phyloP scores from a whole-genome alignment of 208 protist species.

The Crithidia brevicula region DNA sequence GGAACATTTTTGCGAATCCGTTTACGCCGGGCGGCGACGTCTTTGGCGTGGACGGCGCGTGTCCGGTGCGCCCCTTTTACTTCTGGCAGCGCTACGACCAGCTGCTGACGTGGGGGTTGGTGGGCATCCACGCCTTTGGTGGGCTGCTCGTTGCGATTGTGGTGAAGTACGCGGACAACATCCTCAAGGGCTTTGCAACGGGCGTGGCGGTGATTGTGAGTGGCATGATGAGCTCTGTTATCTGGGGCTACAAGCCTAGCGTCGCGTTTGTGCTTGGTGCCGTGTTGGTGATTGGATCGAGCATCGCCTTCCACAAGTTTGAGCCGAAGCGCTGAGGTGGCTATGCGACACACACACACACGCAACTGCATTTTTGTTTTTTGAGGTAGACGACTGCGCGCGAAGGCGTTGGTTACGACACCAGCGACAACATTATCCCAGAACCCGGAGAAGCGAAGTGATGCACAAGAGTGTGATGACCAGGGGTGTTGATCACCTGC shows the following conservation, averaged over 20 bases:
- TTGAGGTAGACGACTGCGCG: no score
- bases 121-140: slow-evolving; percentile 76
- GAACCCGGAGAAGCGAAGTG: no score
- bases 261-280: slow-evolving; percentile 54
- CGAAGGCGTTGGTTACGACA: no score
- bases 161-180: slow-evolving; percentile 89
- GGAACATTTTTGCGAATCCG: slow-evolving; percentile 38
- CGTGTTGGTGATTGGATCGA: slow-evolving; percentile 51
- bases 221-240: slow-evolving; percentile 58
- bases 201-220: slow-evolving; percentile 77
- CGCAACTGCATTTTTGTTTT: not conserved
- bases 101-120: slow-evolving; percentile 59
- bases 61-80: slow-evolving; percentile 53
- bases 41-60: not conserved
- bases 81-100: slow-evolving; percentile 72
- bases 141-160: slow-evolving; percentile 83
- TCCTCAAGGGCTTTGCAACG: slow-evolving; percentile 87
- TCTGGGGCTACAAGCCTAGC: slow-evolving; percentile 53
- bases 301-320: slow-evolving; percentile 70
- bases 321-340: slow-evolving; percentile 30
- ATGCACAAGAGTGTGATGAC: no score
- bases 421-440: no score
- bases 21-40: not conserved
- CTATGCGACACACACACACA: not conserved
- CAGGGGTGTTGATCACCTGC: no score